These are phyloP conservation scores for Alternaria viburni DNA, from an alignment of 2,329 filamentous ascomycete genomes.

Conservation along the genomic window DNA sequence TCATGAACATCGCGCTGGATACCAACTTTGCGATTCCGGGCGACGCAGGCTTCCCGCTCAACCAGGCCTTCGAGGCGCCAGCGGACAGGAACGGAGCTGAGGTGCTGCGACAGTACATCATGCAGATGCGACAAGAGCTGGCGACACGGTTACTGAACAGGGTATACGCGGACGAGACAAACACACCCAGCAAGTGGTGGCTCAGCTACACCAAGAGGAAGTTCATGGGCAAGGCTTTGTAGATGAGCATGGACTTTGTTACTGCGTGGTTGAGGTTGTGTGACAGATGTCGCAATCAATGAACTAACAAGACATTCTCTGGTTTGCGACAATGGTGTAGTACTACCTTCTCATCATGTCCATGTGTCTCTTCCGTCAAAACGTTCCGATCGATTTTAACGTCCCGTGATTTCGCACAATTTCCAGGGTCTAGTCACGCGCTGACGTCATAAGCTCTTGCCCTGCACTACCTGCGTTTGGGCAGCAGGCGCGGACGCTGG, in stretches of 20 bases:
- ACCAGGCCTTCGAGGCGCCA: constrained; percentile 95
- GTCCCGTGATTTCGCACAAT: background rate
- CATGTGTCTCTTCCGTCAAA: background rate
- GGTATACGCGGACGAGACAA: constrained; percentile 77
- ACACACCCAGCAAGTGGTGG: constrained; percentile 83
- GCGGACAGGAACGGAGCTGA: constrained; percentile 88
- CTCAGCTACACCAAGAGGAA: constrained; percentile 98
- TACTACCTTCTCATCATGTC: background rate
- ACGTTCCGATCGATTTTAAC: background rate
- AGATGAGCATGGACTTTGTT: constrained; percentile 3
- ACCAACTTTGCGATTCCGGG: constrained; percentile 92
- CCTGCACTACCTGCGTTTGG: background rate
- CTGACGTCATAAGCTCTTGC: constrained; percentile 1
- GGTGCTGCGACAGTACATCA: constrained; percentile 83
- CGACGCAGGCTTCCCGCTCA: constrained; percentile 89
- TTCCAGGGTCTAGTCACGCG: background rate
- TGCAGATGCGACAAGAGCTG: constrained; percentile 92
- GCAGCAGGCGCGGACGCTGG: constrained; percentile 5
- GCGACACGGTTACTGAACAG: constrained; percentile 81
- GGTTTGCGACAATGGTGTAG: background rate
- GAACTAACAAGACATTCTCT: background rate
- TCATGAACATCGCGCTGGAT: constrained; percentile 90
- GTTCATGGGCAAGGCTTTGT: constrained; percentile 89
- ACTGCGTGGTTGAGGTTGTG: background rate
- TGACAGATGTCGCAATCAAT: background rate